Evolutionary conservation across 2,329 filamentous ascomycete species (phyloP), one percentile per base, ranked within the genome.

Genomic region (Curvularia hawaiiensis): DNA sequence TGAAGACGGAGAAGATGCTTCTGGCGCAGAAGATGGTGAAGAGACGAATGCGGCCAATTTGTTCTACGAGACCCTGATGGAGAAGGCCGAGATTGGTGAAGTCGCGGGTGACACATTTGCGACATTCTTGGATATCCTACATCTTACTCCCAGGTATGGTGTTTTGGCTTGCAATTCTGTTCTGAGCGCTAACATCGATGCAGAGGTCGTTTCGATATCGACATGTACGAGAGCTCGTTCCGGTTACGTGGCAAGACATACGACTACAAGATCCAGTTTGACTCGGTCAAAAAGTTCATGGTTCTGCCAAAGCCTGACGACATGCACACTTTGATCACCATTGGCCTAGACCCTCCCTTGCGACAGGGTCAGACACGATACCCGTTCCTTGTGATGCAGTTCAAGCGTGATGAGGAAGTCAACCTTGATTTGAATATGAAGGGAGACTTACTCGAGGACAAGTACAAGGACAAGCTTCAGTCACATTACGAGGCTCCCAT

Each of bases 231-330:
- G 78, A 89, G 88, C 16, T 98, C 95, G 2, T 98, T 99, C 85
- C 90, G 95, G 62, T 85, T 99, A 61, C 94, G 95, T 65, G 95
- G 95, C 72, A 99, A 99, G 81, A 99, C 95, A 24, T 99, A 99
- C 82, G 96, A 99, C 81, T 99, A 99, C 87, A 99, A 99, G 85
- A 98, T 99, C 65, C 92, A 97, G 77, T 99, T 97, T 79, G 91
- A 97, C 56, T 88, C 89, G 49, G 92, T 98, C 80, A 99, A 99
- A 83, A 98, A 98, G 77, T 98, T 98, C 76, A 97, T 99, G 88
- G 86, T 98, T 30, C 87, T 99, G 6, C 95, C 95, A 47, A 99
- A 99, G 80, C 95, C 95, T n/a, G 95, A 99, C 76, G 95, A 99
- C 66, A 87, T 95, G 68, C 95, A 99, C 75, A 93, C 90, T 65